Percentiles rank a stretch among this genome's conserved stretches.
phyloP scores from a whole-genome alignment of 2,329 filamentous ascomycete genomes.

The Aspergillus sp. region DNA sequence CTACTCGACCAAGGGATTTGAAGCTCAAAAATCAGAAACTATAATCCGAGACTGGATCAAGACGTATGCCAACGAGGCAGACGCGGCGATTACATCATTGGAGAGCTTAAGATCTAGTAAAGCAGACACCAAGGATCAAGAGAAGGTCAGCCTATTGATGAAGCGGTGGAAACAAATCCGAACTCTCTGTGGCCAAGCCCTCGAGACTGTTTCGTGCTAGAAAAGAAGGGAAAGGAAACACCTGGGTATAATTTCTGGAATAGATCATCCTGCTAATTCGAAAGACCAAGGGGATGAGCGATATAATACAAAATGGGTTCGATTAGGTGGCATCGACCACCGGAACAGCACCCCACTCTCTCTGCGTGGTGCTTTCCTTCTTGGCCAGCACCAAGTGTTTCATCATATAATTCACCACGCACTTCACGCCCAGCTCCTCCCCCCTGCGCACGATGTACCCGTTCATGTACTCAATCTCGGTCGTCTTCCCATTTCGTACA shows the following conservation, averaged over 20 bases:
- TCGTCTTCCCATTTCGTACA: slow-evolving; percentile 60
- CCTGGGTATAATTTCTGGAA: neutral
- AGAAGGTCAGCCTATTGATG: slow-evolving; percentile 28
- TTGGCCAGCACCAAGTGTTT: slow-evolving; percentile 73
- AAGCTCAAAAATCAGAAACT: slow-evolving; percentile 29
- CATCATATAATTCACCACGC: slow-evolving; percentile 71
- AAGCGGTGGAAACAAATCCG: slow-evolving; percentile 43
- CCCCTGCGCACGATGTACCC: slow-evolving; percentile 81
- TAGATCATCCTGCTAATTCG: neutral
- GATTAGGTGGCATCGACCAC: slow-evolving; percentile 17
- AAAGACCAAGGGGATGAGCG: neutral
- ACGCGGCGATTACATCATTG: slow-evolving; percentile 25
- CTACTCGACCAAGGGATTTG: slow-evolving; percentile 29
- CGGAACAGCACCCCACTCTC: slow-evolving; percentile 33
- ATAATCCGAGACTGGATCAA: slow-evolving; percentile 39
- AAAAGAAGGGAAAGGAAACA: neutral
- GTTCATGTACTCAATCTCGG: slow-evolving; percentile 82
- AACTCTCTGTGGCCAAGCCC: slow-evolving; percentile 30
- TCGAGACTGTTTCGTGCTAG: slow-evolving; percentile 21
- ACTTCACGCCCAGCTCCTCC: slow-evolving; percentile 68
- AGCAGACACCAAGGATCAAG: slow-evolving; percentile 14
- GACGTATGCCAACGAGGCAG: slow-evolving; percentile 36
- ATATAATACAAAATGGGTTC: neutral
- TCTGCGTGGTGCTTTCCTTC: slow-evolving; percentile 45
- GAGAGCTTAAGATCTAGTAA: slow-evolving; percentile 4